phyloP scores from a whole-genome alignment of 305 asterid genomes.

The Fraxinus velutina region DNA sequence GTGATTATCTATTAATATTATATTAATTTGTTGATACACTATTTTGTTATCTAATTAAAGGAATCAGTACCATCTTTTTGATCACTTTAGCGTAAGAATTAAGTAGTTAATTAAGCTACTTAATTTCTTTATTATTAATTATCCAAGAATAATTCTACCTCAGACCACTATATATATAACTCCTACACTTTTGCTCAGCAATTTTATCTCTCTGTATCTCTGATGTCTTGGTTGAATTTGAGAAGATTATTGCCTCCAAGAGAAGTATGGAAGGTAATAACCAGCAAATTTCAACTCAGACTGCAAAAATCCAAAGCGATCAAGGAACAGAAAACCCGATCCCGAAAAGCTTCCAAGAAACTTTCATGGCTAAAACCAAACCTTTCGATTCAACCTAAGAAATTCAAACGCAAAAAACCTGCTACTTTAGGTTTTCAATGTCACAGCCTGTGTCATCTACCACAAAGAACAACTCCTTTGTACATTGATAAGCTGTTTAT shows the following conservation, averaged over 20 bases:
- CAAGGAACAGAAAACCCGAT: constrained; percentile 36
- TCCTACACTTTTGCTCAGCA: background rate
- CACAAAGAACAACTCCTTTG: constrained; percentile 36
- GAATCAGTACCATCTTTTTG: background rate
- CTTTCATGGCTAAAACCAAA: constrained; percentile 14
- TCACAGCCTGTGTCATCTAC: constrained; percentile 3
- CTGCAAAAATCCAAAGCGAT: constrained; percentile 35
- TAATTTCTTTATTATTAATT: background rate
- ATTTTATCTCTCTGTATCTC: background rate
- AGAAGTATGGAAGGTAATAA: constrained; percentile 52
- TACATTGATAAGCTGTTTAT: constrained; percentile 61
- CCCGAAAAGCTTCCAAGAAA: constrained; percentile 34
- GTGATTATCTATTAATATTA: background rate
- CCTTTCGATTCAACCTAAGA: constrained; percentile 46
- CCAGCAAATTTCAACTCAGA: constrained; percentile 42
- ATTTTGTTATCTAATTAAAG: background rate
- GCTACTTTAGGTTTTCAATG: background rate
- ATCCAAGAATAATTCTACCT: background rate
- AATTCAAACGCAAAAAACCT: constrained; percentile 33
- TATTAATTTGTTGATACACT: background rate
- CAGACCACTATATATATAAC: constrained; percentile 1
- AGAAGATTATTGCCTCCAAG: constrained; percentile 41
- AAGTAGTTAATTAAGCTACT: constrained; percentile 21
- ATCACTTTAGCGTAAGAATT: constrained; percentile 34
- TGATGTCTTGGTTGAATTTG: constrained; percentile 49